Conservation (phyloP, 2,329 filamentous ascomycete genomes). For the Epicoccum nigrum region DNA sequence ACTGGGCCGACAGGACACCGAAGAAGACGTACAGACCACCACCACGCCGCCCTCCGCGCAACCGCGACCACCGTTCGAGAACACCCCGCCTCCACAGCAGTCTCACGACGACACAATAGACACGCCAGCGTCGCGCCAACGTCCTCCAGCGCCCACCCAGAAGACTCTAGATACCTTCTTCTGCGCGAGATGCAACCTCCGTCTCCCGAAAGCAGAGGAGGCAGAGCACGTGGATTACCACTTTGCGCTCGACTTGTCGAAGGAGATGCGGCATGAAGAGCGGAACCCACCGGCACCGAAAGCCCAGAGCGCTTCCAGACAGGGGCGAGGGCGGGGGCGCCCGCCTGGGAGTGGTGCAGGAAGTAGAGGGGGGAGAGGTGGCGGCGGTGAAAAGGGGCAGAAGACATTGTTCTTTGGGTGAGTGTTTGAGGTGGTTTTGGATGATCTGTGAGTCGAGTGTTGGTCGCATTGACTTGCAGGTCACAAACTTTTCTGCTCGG, state of each 20-base stretch:
- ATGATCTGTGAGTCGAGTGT: neutral
- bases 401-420: slow-evolving; percentile 53
- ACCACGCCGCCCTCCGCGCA: slow-evolving; percentile 44
- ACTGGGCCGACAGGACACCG: slow-evolving; percentile 5
- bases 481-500: too few relatives aligned
- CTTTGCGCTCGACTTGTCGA: slow-evolving; percentile 84
- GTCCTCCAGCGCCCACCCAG: slow-evolving; percentile 23
- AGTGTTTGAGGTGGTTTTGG: neutral
- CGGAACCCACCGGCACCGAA: slow-evolving; percentile 19
- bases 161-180: slow-evolving; percentile 47
- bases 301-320: slow-evolving; percentile 26
- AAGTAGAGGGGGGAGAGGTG: slow-evolving; percentile 13
- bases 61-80: slow-evolving; percentile 19
- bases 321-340: slow-evolving; percentile 44
- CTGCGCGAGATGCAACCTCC: slow-evolving; percentile 70
- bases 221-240: slow-evolving; percentile 93
- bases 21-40: slow-evolving; percentile 18
- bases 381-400: slow-evolving; percentile 50
- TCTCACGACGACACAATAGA: neutral
- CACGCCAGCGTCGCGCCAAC: slow-evolving; percentile 1
- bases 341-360: slow-evolving; percentile 39
- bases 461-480: neutral
- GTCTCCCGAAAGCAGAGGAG: slow-evolving; percentile 63
- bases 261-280: slow-evolving; percentile 54
- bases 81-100: slow-evolving; percentile 11